Evolutionary conservation across 768 basidiomycete species (phyloP).

Genomic region (Leccinellum albellum): DNA sequence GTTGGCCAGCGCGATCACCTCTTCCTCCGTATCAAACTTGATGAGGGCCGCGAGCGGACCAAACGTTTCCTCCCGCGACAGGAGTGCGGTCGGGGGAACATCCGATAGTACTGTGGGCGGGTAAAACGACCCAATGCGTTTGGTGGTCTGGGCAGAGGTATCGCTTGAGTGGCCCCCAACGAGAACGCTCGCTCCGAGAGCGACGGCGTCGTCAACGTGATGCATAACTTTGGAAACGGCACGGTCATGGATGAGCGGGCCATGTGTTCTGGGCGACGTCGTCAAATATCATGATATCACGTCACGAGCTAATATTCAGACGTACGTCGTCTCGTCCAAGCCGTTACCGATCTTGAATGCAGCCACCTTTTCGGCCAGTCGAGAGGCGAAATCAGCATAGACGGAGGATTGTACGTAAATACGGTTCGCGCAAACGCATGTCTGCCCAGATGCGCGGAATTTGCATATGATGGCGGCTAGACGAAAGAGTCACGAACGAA

Average conservation of each 20-base stretch:
- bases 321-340: slow-evolving; percentile 71
- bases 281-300: background rate
- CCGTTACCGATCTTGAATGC: slow-evolving; percentile 88
- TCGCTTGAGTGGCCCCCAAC: slow-evolving; percentile 78
- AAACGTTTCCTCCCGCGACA: slow-evolving; percentile 89
- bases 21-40: slow-evolving; percentile 92
- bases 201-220: slow-evolving; percentile 86
- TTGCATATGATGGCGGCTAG: slow-evolving; percentile 71
- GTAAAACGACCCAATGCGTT: slow-evolving; percentile 58
- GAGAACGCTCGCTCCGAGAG: slow-evolving; percentile 81
- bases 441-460: slow-evolving; percentile 80
- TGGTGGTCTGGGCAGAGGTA: slow-evolving; percentile 17
- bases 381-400: slow-evolving; percentile 89
- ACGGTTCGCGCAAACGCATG: slow-evolving; percentile 84
- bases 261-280: slow-evolving; percentile 66
- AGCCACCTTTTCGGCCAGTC: slow-evolving; percentile 78
- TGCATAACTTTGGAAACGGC: slow-evolving; percentile 81
- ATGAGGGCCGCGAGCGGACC: slow-evolving; percentile 85
- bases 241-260: slow-evolving; percentile 85
- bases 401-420: slow-evolving; percentile 90
- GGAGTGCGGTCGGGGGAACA: slow-evolving; percentile 61
- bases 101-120: slow-evolving; percentile 86
- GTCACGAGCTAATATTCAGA: background rate
- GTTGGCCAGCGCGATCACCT: slow-evolving; percentile 86
- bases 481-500: slow-evolving; percentile 3